Base-by-base conservation (phyloP, 257 asterid species). In the Misopates orontium region DNA sequence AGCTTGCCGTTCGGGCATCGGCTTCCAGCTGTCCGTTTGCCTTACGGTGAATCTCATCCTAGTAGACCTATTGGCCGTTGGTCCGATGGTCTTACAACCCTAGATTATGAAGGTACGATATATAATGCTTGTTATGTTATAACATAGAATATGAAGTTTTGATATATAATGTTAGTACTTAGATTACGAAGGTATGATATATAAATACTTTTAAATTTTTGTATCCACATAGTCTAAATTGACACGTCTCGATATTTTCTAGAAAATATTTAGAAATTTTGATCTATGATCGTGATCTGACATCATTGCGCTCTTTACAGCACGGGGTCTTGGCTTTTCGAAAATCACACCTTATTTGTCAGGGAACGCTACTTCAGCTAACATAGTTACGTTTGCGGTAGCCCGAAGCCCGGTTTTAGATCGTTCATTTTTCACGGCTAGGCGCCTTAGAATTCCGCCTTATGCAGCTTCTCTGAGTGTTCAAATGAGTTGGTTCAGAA, bases 371-470 rank as follows among this genome's bases (percentile, higher is more conserved):
- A 13, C 60, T 24, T 14, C 60, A 36, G n/a, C 60, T 24, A 55
- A 24, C 4, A 40, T 4, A n/a, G 12, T 55, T 5, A 23, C 39
- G 4, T 55, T 55, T 14, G 60, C 60, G 32, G 17, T 5, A 24
- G 60, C 60, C n/a, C 25, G 60, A 55, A 55, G 60, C 40, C 60
- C 60, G 1, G 60, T 55, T 24, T 36, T 55, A 2, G 41, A 24
- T 23, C 41, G 41, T 19, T 55, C 17, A 24, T 55, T 24, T 24
- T 24, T 55, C 13, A n/a, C 10, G 6, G 16, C n/a, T 2, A 11
- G 39, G 19, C 20, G 60, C 20, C 23, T 55, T 23, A 24, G 16
- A 12, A 36, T 55, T 55, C 60, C 60, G 23, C 10, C 60, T 4
- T 55, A 24, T 55, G 60, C 32, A 23, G 41, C 11, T 14, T 55